Evolutionary conservation across 2,329 filamentous ascomycete species (phyloP).

Genomic region (Tolypocladium amazonense): DNA sequence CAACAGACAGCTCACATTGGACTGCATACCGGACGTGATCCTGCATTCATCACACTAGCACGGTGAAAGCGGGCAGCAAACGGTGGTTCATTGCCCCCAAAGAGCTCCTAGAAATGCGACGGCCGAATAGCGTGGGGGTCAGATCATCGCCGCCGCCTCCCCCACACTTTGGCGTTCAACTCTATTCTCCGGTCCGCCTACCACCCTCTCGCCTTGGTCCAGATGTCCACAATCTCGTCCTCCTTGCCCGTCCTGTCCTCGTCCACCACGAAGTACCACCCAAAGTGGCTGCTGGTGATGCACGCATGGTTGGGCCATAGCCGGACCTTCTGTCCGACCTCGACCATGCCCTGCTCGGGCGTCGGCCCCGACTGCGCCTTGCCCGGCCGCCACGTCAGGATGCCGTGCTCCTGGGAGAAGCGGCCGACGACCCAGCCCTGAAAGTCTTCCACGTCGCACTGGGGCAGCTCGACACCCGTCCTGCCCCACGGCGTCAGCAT

Average conservation of each 20-base stretch:
- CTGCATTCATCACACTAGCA: not conserved
- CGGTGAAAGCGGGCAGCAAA: not conserved
- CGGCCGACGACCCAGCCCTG: slow-evolving; percentile 58
- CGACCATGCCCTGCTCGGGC: slow-evolving; percentile 19
- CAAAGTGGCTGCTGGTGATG: slow-evolving; percentile 60
- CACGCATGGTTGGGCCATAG: slow-evolving; percentile 78
- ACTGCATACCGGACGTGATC: not conserved
- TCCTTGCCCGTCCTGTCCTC: slow-evolving; percentile 40
- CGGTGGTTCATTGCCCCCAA: not conserved
- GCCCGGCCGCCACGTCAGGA: slow-evolving; percentile 45
- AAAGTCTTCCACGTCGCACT: slow-evolving; percentile 20
- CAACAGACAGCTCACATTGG: not conserved
- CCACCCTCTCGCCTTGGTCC: slow-evolving; percentile 29
- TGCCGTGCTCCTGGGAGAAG: slow-evolving; percentile 71
- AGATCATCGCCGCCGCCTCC: not conserved
- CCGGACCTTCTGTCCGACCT: slow-evolving; percentile 55
- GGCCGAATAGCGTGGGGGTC: not conserved
- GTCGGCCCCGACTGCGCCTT: slow-evolving; percentile 16
- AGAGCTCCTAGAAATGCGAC: not conserved
- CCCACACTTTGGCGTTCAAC: not conserved
- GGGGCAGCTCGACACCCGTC: slow-evolving; percentile 18
- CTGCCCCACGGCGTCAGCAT: slow-evolving; percentile 49
- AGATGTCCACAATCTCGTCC: slow-evolving; percentile 62
- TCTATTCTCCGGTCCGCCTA: not conserved
- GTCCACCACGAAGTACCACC: slow-evolving; percentile 67